These are phyloP conservation scores for Syzygium aqueum DNA, from an alignment of 345 rosid species.

Conservation along the genomic window DNA sequence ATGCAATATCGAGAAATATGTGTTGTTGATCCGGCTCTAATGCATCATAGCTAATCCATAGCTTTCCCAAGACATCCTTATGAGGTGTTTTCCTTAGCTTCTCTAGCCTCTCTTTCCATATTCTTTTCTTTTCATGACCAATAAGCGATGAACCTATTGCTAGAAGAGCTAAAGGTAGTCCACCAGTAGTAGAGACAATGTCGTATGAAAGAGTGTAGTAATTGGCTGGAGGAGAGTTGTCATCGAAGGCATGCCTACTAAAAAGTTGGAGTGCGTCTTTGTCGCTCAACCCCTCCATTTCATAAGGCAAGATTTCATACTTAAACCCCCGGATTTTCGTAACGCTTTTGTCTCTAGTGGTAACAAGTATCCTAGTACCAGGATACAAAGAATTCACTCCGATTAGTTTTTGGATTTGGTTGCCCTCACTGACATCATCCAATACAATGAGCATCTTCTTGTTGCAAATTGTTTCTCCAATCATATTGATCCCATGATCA, in stretches of 20 bases:
- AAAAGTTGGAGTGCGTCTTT: neutral
- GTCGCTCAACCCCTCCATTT: neutral
- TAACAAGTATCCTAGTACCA: neutral
- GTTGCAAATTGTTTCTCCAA: neutral
- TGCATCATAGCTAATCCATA: neutral
- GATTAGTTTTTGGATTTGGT: neutral
- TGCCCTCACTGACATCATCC: neutral
- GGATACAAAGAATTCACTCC: neutral
- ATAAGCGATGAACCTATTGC: neutral
- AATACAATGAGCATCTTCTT: neutral
- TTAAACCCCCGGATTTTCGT: neutral
- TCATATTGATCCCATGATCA: neutral
- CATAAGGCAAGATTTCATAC: neutral
- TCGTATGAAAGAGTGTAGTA: neutral
- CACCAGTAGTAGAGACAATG: neutral
- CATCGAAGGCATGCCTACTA: neutral
- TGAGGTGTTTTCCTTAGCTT: neutral
- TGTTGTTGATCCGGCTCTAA: neutral
- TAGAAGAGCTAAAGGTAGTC: neutral
- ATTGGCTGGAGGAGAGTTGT: neutral
- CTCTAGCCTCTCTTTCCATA: neutral
- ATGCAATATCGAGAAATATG: neutral
- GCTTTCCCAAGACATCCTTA: neutral
- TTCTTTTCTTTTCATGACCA: neutral
- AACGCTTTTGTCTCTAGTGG: neutral